Base-by-base conservation (phyloP, 1,139 yeast species). In the Pichia sp. region DNA sequence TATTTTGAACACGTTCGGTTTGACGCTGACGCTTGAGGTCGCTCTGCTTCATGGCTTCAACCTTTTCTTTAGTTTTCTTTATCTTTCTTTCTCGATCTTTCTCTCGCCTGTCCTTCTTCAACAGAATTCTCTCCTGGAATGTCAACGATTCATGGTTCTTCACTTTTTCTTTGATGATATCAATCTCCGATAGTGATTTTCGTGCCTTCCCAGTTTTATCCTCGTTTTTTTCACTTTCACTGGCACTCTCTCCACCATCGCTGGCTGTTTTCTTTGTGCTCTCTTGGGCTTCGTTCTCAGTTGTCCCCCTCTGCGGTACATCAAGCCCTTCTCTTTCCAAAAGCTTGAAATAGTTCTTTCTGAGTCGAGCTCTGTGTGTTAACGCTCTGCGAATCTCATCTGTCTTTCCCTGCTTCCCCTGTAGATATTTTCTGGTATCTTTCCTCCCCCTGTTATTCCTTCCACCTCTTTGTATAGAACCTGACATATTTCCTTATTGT, bases 331-430 rank as follows among this genome's bases (percentile, higher is more conserved):
- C 95, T 57, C 81, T 79, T 61, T 89, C 89, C 51, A 90, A 71
- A 58, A 90, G 74, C 67, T 90, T 90, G 74, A 89, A 85, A 67
- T 92, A 92, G 56, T 82, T 84, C 68, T 85, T 87, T 73, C 90
- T 81, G 61, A 90, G 78, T 62, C 95, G 77, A n/a, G 97, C 90
- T 59, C 90, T 79, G 66, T 90, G 95, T 1, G 82, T 79, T 61
- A 92, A 78, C 11, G 95, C 85, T 66, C 80, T 81, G 65, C 86
- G 84, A 63, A 90, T 90, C 60, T 88, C 95, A 16, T 62, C 64
- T 6, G 66, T 54, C 53, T 67, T 67, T 3, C 64, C 63, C 46
- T 67, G 64, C 50, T 62, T 64, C 19, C 67, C 70, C 4, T 57
- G 56, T 11, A 51, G 45, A 36, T 62, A 62, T 41, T 57, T 57